Percentiles rank a stretch among this genome's conserved stretches.
phyloP scores from a whole-genome alignment of 139 green algal species.

The Volvox africanus region DNA sequence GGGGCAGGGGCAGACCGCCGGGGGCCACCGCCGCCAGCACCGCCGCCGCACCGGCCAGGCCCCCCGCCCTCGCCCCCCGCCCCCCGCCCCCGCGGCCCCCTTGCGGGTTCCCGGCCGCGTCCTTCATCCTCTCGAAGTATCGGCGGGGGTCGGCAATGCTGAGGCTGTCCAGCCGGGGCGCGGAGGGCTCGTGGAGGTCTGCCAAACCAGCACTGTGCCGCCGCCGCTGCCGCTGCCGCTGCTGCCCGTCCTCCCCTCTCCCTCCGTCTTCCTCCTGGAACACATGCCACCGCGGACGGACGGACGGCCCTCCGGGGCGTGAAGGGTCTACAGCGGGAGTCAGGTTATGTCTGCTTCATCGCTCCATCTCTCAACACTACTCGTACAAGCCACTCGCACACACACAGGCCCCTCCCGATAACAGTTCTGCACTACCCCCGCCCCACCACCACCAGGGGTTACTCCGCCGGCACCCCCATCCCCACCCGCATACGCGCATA shows the following conservation, averaged over 20 bases:
- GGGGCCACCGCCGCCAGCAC: not conserved
- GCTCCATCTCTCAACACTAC: too few species aligned
- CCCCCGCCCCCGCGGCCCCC: not conserved
- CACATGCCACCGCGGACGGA: too few species aligned
- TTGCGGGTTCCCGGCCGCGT: not conserved
- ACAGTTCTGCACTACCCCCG: too few species aligned
- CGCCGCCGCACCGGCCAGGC: not conserved
- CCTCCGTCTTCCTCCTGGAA: not conserved
- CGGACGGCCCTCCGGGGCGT: too few species aligned
- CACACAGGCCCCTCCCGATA: too few species aligned
- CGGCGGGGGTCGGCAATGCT: slow-evolving; percentile 45
- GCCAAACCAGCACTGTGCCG: slow-evolving; percentile 26
- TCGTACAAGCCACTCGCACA: too few species aligned
- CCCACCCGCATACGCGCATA: too few species aligned
- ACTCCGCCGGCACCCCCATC: too few species aligned
- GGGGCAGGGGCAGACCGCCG: slow-evolving; percentile 21
- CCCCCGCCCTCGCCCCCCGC: not conserved
- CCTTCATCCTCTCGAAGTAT: slow-evolving; percentile 41
- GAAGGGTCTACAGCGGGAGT: too few species aligned
- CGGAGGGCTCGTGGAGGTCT: slow-evolving; percentile 16
- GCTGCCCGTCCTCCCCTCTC: not conserved
- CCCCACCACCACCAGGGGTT: too few species aligned
- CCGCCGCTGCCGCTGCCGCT: not conserved
- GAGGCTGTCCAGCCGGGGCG: slow-evolving; percentile 9
- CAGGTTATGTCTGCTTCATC: too few species aligned